These are phyloP conservation scores for Boletus insuetus DNA, from an alignment of 768 basidiomycete genomes.

Conservation along the genomic window DNA sequence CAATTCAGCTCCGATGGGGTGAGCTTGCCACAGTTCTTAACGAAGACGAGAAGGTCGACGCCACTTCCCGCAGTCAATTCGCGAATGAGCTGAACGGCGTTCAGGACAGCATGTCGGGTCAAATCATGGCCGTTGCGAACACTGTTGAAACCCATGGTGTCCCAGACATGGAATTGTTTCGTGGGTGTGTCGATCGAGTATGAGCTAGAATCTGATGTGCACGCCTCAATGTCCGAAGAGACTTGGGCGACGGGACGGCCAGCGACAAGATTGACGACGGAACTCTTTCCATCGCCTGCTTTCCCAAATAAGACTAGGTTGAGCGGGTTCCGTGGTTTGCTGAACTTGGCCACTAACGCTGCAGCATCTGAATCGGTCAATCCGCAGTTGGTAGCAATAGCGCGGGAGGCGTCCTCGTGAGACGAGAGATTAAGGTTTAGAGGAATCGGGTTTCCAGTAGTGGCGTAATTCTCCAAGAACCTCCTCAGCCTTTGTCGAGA, in stretches of 20 bases:
- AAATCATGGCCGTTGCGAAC: background rate
- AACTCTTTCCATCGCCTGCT: slow-evolving; percentile 1
- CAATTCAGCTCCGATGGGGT: slow-evolving; percentile 21
- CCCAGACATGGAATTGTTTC: slow-evolving; percentile 2
- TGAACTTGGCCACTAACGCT: background rate
- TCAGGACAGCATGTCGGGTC: background rate
- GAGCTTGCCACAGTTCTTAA: slow-evolving; percentile 28
- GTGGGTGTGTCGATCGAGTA: background rate
- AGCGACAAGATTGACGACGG: slow-evolving; percentile 4
- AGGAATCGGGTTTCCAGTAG: background rate
- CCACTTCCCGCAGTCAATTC: slow-evolving; percentile 6
- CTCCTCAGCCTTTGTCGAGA: background rate
- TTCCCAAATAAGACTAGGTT: slow-evolving; percentile 38
- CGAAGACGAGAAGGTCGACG: slow-evolving; percentile 35
- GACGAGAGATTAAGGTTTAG: background rate
- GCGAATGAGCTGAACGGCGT: slow-evolving; percentile 23
- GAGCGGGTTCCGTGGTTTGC: background rate
- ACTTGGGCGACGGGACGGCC: background rate
- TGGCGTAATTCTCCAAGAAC: background rate
- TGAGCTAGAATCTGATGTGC: background rate
- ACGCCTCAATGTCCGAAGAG: background rate
- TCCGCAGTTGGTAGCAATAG: background rate
- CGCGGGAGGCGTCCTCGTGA: background rate
- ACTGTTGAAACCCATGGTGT: background rate
- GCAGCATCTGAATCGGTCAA: background rate